Evolutionary conservation across 257 asterid species (phyloP).

Genomic region (Asclepias syriaca): DNA sequence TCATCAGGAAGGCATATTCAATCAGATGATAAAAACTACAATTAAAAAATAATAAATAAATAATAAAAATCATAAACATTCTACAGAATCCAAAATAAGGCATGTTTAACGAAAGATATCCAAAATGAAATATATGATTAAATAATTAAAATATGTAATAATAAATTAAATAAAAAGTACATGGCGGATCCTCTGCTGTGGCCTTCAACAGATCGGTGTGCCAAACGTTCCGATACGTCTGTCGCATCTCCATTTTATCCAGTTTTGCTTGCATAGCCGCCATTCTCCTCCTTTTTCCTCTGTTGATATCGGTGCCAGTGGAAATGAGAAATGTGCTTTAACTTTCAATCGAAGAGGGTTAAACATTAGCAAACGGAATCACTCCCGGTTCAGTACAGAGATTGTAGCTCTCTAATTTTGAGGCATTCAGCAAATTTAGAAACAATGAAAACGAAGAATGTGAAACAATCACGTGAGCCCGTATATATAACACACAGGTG

Average conservation of each 20-base stretch:
- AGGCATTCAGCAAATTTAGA: not conserved
- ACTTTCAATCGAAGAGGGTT: not conserved
- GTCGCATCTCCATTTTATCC: conserved; percentile 30
- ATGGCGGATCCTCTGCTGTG: conserved; percentile 26
- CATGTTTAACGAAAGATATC: not conserved
- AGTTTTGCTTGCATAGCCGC: conserved; percentile 18
- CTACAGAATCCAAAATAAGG: not conserved
- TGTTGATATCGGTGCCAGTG: not conserved
- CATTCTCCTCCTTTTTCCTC: conserved; percentile 3
- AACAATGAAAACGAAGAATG: not conserved
- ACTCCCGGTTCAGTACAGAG: not conserved
- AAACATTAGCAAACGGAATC: not conserved
- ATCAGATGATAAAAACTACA: too few species aligned
- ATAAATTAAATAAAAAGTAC: conserved; percentile 8
- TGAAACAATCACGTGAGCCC: not conserved
- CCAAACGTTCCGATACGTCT: conserved; percentile 23
- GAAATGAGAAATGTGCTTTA: not conserved
- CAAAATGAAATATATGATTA: not conserved
- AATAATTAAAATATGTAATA: not conserved
- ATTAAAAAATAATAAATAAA: not conserved
- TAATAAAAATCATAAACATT: not conserved
- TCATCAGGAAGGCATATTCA: not conserved
- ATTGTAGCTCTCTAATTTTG: not conserved
- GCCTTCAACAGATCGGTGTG: conserved; percentile 30
- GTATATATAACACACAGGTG: not conserved